Evolutionary conservation across 2,329 filamentous ascomycete genomes (phyloP).

Genomic region (Penicillium sp.): DNA sequence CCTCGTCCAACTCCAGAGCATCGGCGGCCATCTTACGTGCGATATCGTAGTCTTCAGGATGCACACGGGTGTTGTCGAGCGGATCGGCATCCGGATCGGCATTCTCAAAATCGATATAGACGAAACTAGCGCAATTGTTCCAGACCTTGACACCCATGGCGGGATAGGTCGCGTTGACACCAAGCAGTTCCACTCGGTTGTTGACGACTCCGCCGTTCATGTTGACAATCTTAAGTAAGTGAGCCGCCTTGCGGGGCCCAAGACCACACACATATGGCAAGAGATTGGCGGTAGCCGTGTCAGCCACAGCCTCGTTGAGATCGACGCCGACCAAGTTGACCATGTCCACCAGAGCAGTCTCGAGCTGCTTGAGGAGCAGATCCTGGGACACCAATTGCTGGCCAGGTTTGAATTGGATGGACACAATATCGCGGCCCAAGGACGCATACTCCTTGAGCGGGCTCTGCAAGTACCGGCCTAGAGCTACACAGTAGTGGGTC

Average conservation of each 20-base stretch:
- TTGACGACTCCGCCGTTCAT: constrained; percentile 82
- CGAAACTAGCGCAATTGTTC: constrained; percentile 95
- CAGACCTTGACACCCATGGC: constrained; percentile 88
- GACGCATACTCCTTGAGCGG: constrained; percentile 96
- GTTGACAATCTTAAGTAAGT: constrained; percentile 84
- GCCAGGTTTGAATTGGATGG: constrained; percentile 82
- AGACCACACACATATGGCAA: constrained; percentile 88
- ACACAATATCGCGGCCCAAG: constrained; percentile 80
- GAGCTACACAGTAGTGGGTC: constrained; percentile 81
- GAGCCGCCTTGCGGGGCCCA: constrained; percentile 83
- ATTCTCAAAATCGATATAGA: constrained; percentile 85
- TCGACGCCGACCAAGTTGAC: constrained; percentile 96
- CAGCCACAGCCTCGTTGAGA: constrained; percentile 82
- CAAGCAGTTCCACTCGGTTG: constrained; percentile 81
- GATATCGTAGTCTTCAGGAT: constrained; percentile 97
- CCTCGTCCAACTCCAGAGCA: constrained; percentile 91
- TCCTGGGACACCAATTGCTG: constrained; percentile 86
- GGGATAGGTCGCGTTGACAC: constrained; percentile 75
- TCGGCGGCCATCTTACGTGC: constrained; percentile 98
- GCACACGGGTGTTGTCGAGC: constrained; percentile 92
- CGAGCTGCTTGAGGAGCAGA: constrained; percentile 77
- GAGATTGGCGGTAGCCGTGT: constrained; percentile 78
- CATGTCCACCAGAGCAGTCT: constrained; percentile 97
- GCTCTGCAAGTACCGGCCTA: constrained; percentile 90
- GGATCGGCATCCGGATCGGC: constrained; percentile 80